These are phyloP conservation scores for Angomonas desouzai DNA, from an alignment of 208 protist species.

Conservation along the genomic window DNA sequence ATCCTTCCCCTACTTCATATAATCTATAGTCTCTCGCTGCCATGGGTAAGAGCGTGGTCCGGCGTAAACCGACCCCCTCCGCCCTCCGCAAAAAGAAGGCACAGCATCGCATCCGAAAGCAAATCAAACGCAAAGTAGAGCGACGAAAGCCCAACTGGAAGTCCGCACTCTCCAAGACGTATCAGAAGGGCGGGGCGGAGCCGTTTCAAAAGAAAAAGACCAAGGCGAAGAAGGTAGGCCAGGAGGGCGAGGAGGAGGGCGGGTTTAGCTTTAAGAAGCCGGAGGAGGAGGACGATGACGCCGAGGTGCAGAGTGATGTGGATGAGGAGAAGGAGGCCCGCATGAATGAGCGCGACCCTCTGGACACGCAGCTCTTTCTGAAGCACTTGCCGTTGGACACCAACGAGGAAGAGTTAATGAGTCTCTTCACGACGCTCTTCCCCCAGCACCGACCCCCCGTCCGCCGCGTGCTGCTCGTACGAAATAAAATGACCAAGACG, in stretches of 20 bases:
- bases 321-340: constrained; percentile 87
- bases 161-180: constrained; percentile 63
- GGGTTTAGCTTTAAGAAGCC: constrained; percentile 30
- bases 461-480: constrained; percentile 82
- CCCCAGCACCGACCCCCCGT: constrained; percentile 18
- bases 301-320: constrained; percentile 87
- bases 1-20: too few species aligned
- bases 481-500: constrained; percentile 57
- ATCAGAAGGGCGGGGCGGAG: constrained; percentile 26
- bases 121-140: constrained; percentile 65
- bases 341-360: constrained; percentile 78
- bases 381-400: constrained; percentile 85
- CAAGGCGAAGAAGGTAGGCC: constrained; percentile 32
- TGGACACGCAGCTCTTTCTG: constrained; percentile 87
- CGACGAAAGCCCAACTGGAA: constrained; percentile 81
- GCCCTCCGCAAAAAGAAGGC: constrained; percentile 82
- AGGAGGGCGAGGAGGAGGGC: constrained; percentile 30
- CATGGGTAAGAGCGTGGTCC: constrained; percentile 76
- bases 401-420: constrained; percentile 71
- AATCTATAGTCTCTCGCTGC: background rate
- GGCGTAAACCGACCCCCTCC: constrained; percentile 80
- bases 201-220: constrained; percentile 25
- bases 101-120: constrained; percentile 86
- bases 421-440: constrained; percentile 74
- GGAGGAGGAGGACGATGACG: constrained; percentile 31